A percentile compares a stretch with the other conserved stretches of the same genome.
These are phyloP conservation scores for Linum lewisii DNA, from an alignment of 345 rosid genomes.

Conservation along the genomic window DNA sequence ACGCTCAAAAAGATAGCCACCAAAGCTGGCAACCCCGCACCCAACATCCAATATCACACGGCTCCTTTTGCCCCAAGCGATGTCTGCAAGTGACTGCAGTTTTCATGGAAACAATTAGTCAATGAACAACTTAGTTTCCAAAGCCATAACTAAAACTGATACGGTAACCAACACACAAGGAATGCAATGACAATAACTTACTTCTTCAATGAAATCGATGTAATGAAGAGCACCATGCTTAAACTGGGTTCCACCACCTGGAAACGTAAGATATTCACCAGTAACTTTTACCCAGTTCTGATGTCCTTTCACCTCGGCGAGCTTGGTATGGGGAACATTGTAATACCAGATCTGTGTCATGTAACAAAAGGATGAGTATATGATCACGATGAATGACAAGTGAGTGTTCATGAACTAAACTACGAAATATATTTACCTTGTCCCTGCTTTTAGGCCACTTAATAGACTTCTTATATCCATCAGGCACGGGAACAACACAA, in stretches of 20 bases:
- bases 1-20: constrained; percentile 8
- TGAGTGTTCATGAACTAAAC: background rate
- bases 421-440: background rate
- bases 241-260: constrained; percentile 56
- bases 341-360: constrained; percentile 56
- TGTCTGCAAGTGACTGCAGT: constrained; percentile 47
- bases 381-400: background rate
- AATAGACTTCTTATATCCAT: constrained; percentile 3
- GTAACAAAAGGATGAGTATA: constrained; percentile 1
- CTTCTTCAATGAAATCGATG: constrained; percentile 39
- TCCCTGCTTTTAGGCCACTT: constrained; percentile 12
- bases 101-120: background rate
- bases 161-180: background rate
- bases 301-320: constrained; percentile 62
- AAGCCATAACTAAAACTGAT: background rate
- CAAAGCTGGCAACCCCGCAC: constrained; percentile 10
- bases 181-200: constrained; percentile 12
- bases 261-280: constrained; percentile 47
- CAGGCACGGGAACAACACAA: constrained; percentile 1
- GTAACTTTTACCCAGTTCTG: constrained; percentile 64
- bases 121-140: background rate
- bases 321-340: constrained; percentile 59
- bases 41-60: constrained; percentile 12
- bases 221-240: constrained; percentile 44
- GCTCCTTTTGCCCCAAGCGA: constrained; percentile 19